phyloP scores from a whole-genome alignment of 495 filamentous ascomycete genomes.

The Chaetomium cochliodes region DNA sequence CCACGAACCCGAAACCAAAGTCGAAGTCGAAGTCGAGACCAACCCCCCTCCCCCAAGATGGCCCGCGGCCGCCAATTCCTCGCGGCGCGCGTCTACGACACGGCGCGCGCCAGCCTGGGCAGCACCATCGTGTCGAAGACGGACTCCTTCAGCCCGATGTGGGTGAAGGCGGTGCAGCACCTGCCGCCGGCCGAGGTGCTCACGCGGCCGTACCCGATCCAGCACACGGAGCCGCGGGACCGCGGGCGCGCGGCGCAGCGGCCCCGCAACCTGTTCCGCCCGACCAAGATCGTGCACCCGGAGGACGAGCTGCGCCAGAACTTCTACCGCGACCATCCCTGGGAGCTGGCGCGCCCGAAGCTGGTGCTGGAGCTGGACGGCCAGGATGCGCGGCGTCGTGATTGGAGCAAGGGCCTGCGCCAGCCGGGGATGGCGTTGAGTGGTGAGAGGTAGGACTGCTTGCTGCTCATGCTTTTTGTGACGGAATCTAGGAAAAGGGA shows the following conservation, averaged over 20 bases:
- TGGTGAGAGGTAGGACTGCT: constrained; percentile 76
- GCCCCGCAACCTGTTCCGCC: constrained; percentile 74
- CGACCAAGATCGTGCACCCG: constrained; percentile 72
- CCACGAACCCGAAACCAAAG: neutral
- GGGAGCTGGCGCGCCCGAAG: constrained; percentile 89
- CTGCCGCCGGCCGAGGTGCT: constrained; percentile 80
- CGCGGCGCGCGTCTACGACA: constrained; percentile 69
- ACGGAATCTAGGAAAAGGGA: neutral
- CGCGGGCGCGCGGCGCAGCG: constrained; percentile 35
- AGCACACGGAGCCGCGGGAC: constrained; percentile 55
- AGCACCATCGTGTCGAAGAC: constrained; percentile 38
- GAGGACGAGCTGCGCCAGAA: constrained; percentile 77
- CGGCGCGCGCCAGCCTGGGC: constrained; percentile 57
- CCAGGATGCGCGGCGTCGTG: constrained; percentile 65
- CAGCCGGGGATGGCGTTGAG: constrained; percentile 78
- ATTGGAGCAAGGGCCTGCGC: constrained; percentile 73
- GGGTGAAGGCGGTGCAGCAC: constrained; percentile 69
- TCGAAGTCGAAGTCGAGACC: neutral
- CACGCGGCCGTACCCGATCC: constrained; percentile 63
- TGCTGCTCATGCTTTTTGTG: neutral
- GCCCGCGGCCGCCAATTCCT: constrained; percentile 59
- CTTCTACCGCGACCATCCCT: constrained; percentile 93
- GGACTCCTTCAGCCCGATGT: constrained; percentile 51
- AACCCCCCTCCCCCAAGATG: constrained; percentile 26
- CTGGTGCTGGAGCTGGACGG: constrained; percentile 84